These are phyloP conservation scores for Verruconis gallopava DNA, from an alignment of 2,329 filamentous ascomycete species.

Conservation along the genomic window DNA sequence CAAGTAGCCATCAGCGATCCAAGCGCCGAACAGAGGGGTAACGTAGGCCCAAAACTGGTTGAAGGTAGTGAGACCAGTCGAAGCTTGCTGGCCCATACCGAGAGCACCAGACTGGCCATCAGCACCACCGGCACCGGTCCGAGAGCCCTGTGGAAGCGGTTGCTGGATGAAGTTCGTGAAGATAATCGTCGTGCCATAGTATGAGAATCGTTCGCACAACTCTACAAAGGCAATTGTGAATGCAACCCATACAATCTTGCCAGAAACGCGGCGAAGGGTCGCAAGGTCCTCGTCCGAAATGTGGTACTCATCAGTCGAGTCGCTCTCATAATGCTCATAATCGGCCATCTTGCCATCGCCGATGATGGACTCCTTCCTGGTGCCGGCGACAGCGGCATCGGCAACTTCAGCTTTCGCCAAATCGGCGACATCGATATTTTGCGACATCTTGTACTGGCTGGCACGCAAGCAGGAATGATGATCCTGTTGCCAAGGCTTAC, in stretches of 20 bases:
- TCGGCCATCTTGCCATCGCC: not conserved
- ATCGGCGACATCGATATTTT: conserved; percentile 3
- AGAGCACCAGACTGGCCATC: conserved; percentile 37
- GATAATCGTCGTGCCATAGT: conserved; percentile 58
- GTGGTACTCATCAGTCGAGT: not conserved
- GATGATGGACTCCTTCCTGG: not conserved
- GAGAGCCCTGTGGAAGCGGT: conserved; percentile 22
- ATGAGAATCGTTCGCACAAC: conserved; percentile 64
- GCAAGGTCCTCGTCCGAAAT: conserved; percentile 46
- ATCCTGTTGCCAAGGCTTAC: no score
- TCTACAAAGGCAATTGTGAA: conserved; percentile 63
- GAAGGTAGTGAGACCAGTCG: conserved; percentile 39
- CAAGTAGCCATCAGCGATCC: conserved; percentile 46
- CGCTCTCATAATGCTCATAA: not conserved
- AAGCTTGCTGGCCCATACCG: conserved; percentile 41
- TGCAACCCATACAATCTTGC: conserved; percentile 50
- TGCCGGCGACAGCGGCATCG: not conserved
- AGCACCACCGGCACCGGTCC: conserved; percentile 16
- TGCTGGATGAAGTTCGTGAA: conserved; percentile 33
- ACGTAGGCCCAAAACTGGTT: conserved; percentile 43
- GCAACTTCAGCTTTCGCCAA: conserved; percentile 1
- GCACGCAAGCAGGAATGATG: no score
- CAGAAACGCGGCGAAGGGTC: conserved; percentile 51
- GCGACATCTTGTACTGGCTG: not conserved
- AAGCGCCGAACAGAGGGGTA: conserved; percentile 45